Evolutionary conservation across 2,329 filamentous ascomycete species (phyloP), one percentile per base, ranked within the genome.

Genomic region (Mycosphaerelloides madeirae): DNA sequence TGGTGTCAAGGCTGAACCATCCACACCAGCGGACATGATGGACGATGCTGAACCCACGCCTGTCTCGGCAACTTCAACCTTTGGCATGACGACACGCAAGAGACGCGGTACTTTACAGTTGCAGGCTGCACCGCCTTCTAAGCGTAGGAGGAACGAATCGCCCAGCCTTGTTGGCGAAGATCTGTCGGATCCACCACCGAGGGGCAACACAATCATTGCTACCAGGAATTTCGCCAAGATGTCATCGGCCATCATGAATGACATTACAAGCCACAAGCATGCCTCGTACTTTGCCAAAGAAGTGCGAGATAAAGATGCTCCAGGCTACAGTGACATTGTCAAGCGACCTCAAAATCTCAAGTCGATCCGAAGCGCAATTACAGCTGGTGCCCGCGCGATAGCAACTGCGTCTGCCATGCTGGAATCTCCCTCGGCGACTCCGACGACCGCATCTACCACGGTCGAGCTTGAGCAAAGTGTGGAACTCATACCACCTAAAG

Each of bases 401-500:
- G 60, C 62, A 31, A 67, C 69, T 2, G 66, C 68, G 2, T 63
- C 70, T 11, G 62, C 70, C 12, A 41, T 56, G 2, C 38, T 72
- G 6, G 75, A 74, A 39, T 78, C 85, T 32, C 72, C 81, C 0
- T 79, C 79, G 14, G 75, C 76, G 14, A 81, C 83, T 41, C 72
- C 76, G 3, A 59, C 64, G 19, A 43, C 43, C 14, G 44, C 49
- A 4, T 53, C 47, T n/a, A 57, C 45, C 11, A 57, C 53, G 3
- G 71, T 85, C 15, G 79, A 77, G 73, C 69, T 91, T 6, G 81
- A 85, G 7, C 77, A 85, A 44, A 84, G 79, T 2, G 78, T 83
- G 38, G 87, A 96, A 45, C 73, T 95, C 19, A 76, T 91, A 2
- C 87, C 91, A 2, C 91, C 93, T 0, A 87, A 83, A 57, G 87